Conservation (phyloP, 768 basidiomycete genomes). For the Fibroporia radiculosa region DNA sequence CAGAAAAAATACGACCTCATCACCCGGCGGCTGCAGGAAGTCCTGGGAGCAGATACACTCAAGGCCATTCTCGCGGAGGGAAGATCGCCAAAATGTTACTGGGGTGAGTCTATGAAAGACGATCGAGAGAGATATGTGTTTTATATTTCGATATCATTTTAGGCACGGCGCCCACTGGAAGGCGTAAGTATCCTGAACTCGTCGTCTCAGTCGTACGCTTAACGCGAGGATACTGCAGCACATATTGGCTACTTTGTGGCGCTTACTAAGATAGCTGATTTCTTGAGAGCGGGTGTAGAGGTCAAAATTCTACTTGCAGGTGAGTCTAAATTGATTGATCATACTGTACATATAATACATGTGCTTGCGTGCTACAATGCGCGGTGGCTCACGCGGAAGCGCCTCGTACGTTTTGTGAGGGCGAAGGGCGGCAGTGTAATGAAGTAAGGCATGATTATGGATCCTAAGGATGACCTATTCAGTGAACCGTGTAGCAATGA, state of each 20-base stretch:
- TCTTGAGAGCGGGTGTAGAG: slow-evolving; percentile 86
- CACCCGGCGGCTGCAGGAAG: slow-evolving; percentile 79
- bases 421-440: too few species aligned
- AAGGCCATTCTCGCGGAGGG: slow-evolving; percentile 75
- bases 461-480: too few species aligned
- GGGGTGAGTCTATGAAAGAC: slow-evolving; percentile 63
- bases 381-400: too few species aligned
- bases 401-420: too few species aligned
- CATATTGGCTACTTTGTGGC: slow-evolving; percentile 98
- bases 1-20: slow-evolving; percentile 70
- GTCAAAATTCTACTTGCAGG: slow-evolving; percentile 30
- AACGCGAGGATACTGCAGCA: slow-evolving; percentile 38
- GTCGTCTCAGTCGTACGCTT: not conserved
- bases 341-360: too few species aligned
- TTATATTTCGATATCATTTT: too few species aligned
- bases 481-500: too few species aligned
- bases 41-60: slow-evolving; percentile 79
- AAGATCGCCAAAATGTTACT: slow-evolving; percentile 77
- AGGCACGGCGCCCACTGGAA: slow-evolving; percentile 92
- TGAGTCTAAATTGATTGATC: too few species aligned
- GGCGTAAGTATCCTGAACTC: slow-evolving; percentile 53
- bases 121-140: too few species aligned
- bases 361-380: not conserved
- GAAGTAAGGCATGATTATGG: too few species aligned
- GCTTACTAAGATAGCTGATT: slow-evolving; percentile 92